Percentiles rank a stretch among this genome's conserved stretches.
Evolutionary conservation across 768 basidiomycete genomes (phyloP).

Genomic region (Russula earlei): DNA sequence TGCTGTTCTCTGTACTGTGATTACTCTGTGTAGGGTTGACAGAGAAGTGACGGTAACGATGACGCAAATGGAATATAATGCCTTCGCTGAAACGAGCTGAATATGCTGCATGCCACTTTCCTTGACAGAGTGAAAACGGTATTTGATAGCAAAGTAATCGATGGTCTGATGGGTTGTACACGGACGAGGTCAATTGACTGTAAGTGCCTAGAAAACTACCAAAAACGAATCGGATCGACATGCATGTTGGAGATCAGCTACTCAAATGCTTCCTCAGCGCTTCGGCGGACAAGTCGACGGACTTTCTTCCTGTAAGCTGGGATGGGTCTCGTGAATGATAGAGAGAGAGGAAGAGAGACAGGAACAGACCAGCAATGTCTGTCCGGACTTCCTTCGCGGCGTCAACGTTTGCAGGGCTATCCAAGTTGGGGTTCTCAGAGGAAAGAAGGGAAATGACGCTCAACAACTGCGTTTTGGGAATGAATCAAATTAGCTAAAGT

Average conservation of each 20-base stretch:
- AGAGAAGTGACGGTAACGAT: neutral
- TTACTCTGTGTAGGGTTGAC: neutral
- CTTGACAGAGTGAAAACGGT: neutral
- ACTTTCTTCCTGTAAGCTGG: constrained; percentile 94
- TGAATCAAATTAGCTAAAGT: constrained; percentile 2
- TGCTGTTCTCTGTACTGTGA: neutral
- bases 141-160: constrained; percentile 6
- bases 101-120: neutral
- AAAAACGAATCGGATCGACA: neutral
- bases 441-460: constrained; percentile 95
- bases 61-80: neutral
- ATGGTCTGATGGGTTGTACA: constrained; percentile 3
- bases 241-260: constrained; percentile 23
- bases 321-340: constrained; percentile 21
- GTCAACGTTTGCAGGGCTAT: constrained; percentile 94
- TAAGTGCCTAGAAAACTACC: constrained; percentile 7
- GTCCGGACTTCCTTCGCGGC: constrained; percentile 83
- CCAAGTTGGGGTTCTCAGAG: constrained; percentile 81
- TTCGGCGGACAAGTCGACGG: constrained; percentile 72
- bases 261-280: constrained; percentile 85
- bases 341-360: neutral
- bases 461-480: constrained; percentile 53
- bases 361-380: constrained; percentile 44
- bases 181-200: neutral
- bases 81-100: neutral